A percentile compares a stretch with the other conserved stretches of the same genome.
phyloP scores from a whole-genome alignment of 345 rosid genomes.

The Noccaea caerulescens region DNA sequence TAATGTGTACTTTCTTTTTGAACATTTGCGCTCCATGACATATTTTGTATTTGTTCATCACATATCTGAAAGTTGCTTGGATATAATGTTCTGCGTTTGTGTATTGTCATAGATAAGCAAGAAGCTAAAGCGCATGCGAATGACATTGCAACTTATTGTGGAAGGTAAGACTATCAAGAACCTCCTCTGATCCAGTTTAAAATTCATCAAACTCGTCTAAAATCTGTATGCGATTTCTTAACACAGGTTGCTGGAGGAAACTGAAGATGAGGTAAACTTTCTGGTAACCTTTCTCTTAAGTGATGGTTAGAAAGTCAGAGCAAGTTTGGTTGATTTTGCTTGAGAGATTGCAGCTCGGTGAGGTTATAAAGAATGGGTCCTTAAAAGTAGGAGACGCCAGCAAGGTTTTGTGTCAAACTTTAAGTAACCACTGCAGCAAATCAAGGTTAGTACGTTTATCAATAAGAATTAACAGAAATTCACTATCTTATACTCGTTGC shows the following conservation, averaged over 20 bases:
- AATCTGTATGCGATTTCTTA: background rate
- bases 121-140: slow-evolving; percentile 90
- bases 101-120: slow-evolving; percentile 65
- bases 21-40: background rate
- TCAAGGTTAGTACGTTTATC: slow-evolving; percentile 54
- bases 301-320: background rate
- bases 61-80: slow-evolving; percentile 12
- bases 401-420: slow-evolving; percentile 75
- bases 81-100: slow-evolving; percentile 22
- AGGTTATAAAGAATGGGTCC: slow-evolving; percentile 74
- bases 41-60: slow-evolving; percentile 11
- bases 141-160: slow-evolving; percentile 88
- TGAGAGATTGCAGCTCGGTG: slow-evolving; percentile 60
- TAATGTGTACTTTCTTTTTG: slow-evolving; percentile 40
- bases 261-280: slow-evolving; percentile 83
- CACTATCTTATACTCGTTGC: background rate
- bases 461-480: background rate
- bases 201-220: slow-evolving; percentile 7
- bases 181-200: slow-evolving; percentile 13
- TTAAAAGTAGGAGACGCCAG: slow-evolving; percentile 71
- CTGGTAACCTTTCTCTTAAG: slow-evolving; percentile 20
- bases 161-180: slow-evolving; percentile 60
- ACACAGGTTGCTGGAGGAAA: slow-evolving; percentile 82
- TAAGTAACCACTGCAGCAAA: slow-evolving; percentile 71
- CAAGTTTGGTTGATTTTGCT: slow-evolving; percentile 5